Evolutionary conservation across 1,284 basidiomycete genomes (phyloP), one percentile per base, ranked within the genome.

Genomic region (Lignosus rhinocerotis): DNA sequence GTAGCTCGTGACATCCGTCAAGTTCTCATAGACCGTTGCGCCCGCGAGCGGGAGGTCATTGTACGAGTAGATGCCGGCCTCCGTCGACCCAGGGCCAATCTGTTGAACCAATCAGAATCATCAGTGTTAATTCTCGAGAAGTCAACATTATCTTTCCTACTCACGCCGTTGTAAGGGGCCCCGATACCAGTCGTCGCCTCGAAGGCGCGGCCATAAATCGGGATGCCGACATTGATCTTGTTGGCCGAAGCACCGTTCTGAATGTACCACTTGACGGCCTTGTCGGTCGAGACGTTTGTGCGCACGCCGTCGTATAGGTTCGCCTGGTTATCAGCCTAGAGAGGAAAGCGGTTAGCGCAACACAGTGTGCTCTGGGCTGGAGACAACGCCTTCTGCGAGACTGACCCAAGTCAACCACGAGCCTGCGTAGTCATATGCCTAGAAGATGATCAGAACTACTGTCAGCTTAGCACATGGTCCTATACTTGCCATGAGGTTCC

Each of bases 211-310:
- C 94, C 94, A 67, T 94, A 94, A 2, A 93, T 75, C 1, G 93
- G 93, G 68, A 95, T 87, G 84, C 94, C 94, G 67, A 96, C 78
- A 32, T 85, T 86, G 48, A 96, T 83, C 76, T 96, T 96, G 67
- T 75, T 70, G 0, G 86, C 75, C 0, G 83, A 81, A 0, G 93
- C 92, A 8, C 94, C 94, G 11, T 82, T 74, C 7, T 76, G 72
- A 16, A 81, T 65, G 72, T 91, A 96, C 72, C 80, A 84, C 47
- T 80, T 76, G 59, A 96, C 75, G 0, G 92, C 89, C 9, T 76
- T 75, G 63, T 95, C 89, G 14, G 92, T 92, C 65, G 80, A 88
- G 55, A 89, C 80, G 19, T 78, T 78, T 3, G 84, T 86, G 39
- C 81, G 77, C 1, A 74, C 73, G 6, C 85, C 85, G 45, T 85